Base-by-base conservation (phyloP, 345 rosid genomes). In the Camelina sativa region DNA sequence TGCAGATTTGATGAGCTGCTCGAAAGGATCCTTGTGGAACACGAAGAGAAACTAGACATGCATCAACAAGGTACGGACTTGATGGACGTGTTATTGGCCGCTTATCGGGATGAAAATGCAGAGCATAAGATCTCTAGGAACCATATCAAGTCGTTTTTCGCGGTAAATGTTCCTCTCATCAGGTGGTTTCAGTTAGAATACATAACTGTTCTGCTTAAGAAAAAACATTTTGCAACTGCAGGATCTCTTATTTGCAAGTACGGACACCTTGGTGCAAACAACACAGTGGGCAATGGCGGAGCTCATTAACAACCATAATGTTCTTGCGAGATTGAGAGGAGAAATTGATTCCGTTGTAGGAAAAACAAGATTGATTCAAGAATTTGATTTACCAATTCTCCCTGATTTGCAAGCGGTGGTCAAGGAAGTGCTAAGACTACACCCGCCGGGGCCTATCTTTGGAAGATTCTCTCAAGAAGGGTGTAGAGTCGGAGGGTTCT, bases 261-360 rank as follows among this genome's bases (percentile, higher is more conserved):
- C 25, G 7, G 65, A 73, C 50, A 54, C 65, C 30, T 46, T 56
- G 4, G 50, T n/a, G 15, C 57, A 41, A 56, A n/a, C 58, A 56
- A 65, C 2, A 55, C 85, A 85, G 55, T 89, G 89, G 92, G 81
- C 86, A 37, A 62, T 86, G 28, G 81, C 93, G 9, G 93, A 91
- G 74, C 80, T 87, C 58, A 84, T 85, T 13, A 86, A 88, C 47
- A 83, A 80, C 30, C 85, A 85, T 11, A 65, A 74, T 2, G 63
- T 87, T 32, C 69, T 84, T 83, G 67, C 76, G 50, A 88, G 71
- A 71, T 78, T 86, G n/a, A 80, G 82, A 80, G 71, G 63, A 79
- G 94, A 87, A 78, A 86, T 91, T 2, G 82, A 86, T 64, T 15
- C 22, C 0, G 72, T 82, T 6, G 82, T 86, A 20, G 89, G 91